Evolutionary conservation across 495 filamentous ascomycete genomes (phyloP), one percentile per base, ranked within the genome.

Genomic region (Talaromyces stipitatus): DNA sequence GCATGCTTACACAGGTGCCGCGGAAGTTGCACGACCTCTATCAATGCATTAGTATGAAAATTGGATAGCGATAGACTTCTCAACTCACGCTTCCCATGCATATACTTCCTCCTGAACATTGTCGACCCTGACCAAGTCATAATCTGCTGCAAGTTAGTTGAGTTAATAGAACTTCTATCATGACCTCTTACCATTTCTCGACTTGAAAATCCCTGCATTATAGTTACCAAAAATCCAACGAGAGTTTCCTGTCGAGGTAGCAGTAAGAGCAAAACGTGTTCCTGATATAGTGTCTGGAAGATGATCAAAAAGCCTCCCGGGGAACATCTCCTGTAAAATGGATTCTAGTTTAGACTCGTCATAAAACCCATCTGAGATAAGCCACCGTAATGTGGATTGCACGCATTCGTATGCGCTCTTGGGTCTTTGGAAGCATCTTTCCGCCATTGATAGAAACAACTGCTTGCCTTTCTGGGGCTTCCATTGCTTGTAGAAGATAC

Each of bases 161-260:
- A 29, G 28, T 8, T 29, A 8, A 29, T 3, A 29, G 3, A 8
- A 29, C 3, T 29, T 29, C 29, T 29, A 46, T 4, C 33, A 10
- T 41, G 41, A 46, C 6, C 3, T 46, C 41, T 18, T 18, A 46
- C 22, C 22, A 18, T 18, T 46, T 46, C 41, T 46, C 22, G n/a
- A 12, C 16, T 23, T 12, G 41, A 23, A 46, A 12, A 18, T 18
- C 41, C 11, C n/a, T 12, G n/a, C 59, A 60, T 72, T 72, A 32
- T 69, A 70, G 38, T 70, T 72, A 18, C 57, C 64, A 29, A 72
- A 69, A 22, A 70, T 57, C 38, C 54, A 65, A 14, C 58, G 57
- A 23, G 54, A 50, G 28, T 67, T 60, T 7, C 62, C 62, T 10
- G 66, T 58, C 14, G 66, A 61, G 8, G 58, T 69, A 12, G 63